A percentile compares a stretch with the other conserved stretches of the same genome.
phyloP scores from a whole-genome alignment of 306 rosid species.

The Oemleria cerasiformis region DNA sequence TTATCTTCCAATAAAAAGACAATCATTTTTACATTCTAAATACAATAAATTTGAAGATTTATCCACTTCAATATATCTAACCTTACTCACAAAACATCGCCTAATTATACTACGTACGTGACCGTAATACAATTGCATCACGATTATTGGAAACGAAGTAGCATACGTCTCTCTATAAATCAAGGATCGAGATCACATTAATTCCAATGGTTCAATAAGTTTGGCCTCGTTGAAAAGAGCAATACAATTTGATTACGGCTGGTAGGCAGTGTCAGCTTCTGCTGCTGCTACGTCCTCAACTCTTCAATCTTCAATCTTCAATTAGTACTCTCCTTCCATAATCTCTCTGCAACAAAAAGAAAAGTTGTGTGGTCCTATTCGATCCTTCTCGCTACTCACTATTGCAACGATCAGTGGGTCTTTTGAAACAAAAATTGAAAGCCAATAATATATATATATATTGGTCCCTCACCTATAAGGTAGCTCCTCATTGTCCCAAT shows the following conservation, averaged over 20 bases:
- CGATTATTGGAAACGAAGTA: background rate
- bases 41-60: too few species aligned
- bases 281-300: conserved; percentile 20
- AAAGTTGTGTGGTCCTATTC: conserved; percentile 67
- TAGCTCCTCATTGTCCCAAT: conserved; percentile 42
- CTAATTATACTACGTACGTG: too few species aligned
- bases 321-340: conserved; percentile 40
- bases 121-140: too few species aligned
- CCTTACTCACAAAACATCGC: too few species aligned
- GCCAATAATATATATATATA: background rate
- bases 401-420: conserved; percentile 31
- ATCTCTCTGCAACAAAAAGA: conserved; percentile 66
- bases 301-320: conserved; percentile 20
- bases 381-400: background rate
- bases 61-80: too few species aligned
- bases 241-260: background rate
- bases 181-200: background rate
- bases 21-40: too few species aligned
- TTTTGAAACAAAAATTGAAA: conserved; percentile 17
- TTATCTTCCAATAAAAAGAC: too few species aligned
- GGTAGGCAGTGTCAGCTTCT: conserved; percentile 12
- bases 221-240: conserved; percentile 24
- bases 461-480: conserved; percentile 62
- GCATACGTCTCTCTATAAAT: background rate
- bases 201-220: background rate